These are phyloP conservation scores for Phytophthora boehmeriae DNA, from an alignment of 352 stramenopile species.

Conservation along the genomic window DNA sequence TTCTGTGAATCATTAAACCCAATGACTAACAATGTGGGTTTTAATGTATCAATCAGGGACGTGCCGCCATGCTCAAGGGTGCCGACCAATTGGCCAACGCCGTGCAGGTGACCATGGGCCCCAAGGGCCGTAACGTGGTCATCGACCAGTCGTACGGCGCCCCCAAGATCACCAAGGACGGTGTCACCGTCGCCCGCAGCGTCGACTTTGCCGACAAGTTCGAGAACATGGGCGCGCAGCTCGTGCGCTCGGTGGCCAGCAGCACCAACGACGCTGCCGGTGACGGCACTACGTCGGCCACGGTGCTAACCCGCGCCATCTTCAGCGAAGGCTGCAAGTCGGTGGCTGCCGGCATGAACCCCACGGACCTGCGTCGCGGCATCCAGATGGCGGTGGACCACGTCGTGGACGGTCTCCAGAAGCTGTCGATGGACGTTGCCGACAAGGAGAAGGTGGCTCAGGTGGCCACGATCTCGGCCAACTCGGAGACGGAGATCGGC, in stretches of 20 bases:
- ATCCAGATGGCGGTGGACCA: constrained; percentile 98
- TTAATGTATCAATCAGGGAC: constrained; percentile 59
- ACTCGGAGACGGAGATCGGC: constrained; percentile 98
- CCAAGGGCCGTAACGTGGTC: constrained; percentile 99
- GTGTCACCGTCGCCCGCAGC: constrained; percentile 74
- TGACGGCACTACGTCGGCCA: constrained; percentile 99
- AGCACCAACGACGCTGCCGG: constrained; percentile 99
- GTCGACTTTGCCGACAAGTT: constrained; percentile 86
- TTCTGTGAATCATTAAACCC: too few species aligned
- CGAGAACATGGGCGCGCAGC: constrained; percentile 79
- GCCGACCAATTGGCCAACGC: constrained; percentile 99
- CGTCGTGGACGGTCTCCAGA: constrained; percentile 94
- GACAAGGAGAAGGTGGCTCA: constrained; percentile 99
- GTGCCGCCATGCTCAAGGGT: constrained; percentile 98
- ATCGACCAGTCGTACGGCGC: constrained; percentile 96
- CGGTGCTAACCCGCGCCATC: constrained; percentile 98
- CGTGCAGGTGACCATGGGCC: constrained; percentile 99
- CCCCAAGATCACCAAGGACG: constrained; percentile 85
- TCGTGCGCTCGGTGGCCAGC: constrained; percentile 88
- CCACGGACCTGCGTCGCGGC: constrained; percentile 97
- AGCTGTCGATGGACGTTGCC: constrained; percentile 97
- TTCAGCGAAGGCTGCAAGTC: constrained; percentile 99
- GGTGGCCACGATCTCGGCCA: constrained; percentile 99
- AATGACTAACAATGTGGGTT: too few species aligned
- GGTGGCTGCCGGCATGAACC: constrained; percentile 99